A percentile compares a stretch with the other conserved stretches of the same genome.
Conservation (phyloP, 1,284 basidiomycete genomes). For the Tranzscheliella williamsii region DNA sequence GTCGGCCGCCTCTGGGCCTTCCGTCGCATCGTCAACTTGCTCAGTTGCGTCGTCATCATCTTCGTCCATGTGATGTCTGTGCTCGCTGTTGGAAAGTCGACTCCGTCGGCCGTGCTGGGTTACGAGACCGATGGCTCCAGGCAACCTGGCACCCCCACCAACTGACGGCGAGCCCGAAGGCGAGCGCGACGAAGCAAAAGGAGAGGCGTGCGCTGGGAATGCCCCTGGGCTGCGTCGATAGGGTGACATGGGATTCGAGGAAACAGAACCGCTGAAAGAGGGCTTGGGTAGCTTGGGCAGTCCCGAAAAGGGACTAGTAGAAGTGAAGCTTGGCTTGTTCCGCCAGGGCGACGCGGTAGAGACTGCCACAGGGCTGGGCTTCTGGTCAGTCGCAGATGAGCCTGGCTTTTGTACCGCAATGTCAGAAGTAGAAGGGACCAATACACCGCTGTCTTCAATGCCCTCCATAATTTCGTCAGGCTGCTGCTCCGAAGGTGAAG, state of each 20-base stretch:
- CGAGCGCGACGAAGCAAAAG: conserved; percentile 15
- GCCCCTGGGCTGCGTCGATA: conserved; percentile 13
- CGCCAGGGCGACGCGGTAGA: conserved; percentile 25
- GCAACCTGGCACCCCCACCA: conserved; percentile 5
- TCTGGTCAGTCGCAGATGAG: no score
- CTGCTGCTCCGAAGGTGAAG: conserved; percentile 4
- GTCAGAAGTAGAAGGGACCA: conserved; percentile 1
- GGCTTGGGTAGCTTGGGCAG: conserved; percentile 24
- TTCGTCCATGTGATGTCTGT: conserved; percentile 4
- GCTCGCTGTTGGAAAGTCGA: conserved; percentile 9
- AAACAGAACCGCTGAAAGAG: conserved; percentile 1
- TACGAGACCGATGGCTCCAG: conserved; percentile 24
- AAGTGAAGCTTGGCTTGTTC: conserved; percentile 30
- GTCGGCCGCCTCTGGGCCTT: conserved; percentile 10
- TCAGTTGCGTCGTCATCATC: conserved; percentile 6
- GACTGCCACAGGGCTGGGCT: no score
- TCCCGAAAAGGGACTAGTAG: conserved; percentile 39
- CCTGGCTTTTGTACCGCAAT: no score
- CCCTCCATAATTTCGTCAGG: conserved; percentile 17
- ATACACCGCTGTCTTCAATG: conserved; percentile 18
- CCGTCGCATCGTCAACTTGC: not conserved
- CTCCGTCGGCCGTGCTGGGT: conserved; percentile 31
- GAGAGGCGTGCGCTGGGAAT: conserved; percentile 24
- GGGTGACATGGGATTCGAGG: conserved; percentile 19
- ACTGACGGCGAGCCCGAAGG: conserved; percentile 19